Evolutionary conservation across 2,329 filamentous ascomycete species (phyloP).

Genomic region (Laburnicola sp.): DNA sequence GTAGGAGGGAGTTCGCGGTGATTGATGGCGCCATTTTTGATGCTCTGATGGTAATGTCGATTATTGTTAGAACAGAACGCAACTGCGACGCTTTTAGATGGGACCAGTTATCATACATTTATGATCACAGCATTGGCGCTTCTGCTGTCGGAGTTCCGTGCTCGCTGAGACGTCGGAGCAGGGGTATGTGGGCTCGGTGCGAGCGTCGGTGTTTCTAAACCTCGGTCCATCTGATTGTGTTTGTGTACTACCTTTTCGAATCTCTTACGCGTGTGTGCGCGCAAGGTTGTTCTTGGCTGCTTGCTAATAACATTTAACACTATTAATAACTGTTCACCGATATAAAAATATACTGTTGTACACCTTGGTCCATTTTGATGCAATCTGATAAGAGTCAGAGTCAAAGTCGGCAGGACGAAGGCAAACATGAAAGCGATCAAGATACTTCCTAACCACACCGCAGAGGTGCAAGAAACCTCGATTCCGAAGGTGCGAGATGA

Average conservation of each 20-base stretch:
- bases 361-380: constrained; percentile 3
- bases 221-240: too few relatives aligned
- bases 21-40: constrained; percentile 9
- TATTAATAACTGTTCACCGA: too few relatives aligned
- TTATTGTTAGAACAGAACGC: background rate
- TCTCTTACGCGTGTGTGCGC: too few relatives aligned
- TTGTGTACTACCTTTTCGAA: too few relatives aligned
- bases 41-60: constrained; percentile 8
- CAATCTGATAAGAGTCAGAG: constrained; percentile 6
- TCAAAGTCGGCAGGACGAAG: background rate
- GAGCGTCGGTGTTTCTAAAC: constrained; percentile 6
- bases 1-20: constrained; percentile 6
- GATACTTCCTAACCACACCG: constrained; percentile 9
- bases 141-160: too few relatives aligned
- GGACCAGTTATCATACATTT: too few relatives aligned
- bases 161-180: too few relatives aligned
- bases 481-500: constrained; percentile 9
- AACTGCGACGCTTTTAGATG: too few relatives aligned
- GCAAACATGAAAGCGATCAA: constrained; percentile 9
- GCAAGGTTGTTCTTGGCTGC: too few relatives aligned
- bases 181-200: constrained; percentile 9
- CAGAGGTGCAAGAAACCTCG: constrained; percentile 10
- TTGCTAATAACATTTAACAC: too few relatives aligned
- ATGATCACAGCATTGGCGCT: too few relatives aligned
- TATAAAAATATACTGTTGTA: too few relatives aligned